Evolutionary conservation across 768 basidiomycete genomes (phyloP).

Genomic region (Auriscalpium microsporum): DNA sequence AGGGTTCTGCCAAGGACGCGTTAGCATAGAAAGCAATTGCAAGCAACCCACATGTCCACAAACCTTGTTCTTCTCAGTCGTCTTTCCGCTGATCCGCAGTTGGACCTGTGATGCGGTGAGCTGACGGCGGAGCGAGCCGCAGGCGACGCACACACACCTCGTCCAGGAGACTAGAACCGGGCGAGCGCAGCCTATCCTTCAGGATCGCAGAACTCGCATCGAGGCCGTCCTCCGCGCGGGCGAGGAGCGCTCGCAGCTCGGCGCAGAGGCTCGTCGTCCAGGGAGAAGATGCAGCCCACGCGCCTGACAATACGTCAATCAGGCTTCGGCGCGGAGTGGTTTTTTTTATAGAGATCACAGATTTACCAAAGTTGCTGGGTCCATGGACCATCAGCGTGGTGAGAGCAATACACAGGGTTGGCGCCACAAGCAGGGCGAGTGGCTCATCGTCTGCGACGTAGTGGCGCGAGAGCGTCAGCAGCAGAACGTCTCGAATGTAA

Average conservation of each 20-base stretch:
- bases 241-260: constrained; percentile 27
- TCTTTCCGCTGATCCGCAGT: too few relatives aligned
- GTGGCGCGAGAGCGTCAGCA: constrained; percentile 39
- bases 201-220: not conserved
- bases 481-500: constrained; percentile 39
- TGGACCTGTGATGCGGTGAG: too few relatives aligned
- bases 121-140: not conserved
- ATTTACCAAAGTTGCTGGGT: too few relatives aligned
- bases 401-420: constrained; percentile 44
- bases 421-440: constrained; percentile 40
- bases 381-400: constrained; percentile 20
- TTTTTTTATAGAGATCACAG: too few relatives aligned
- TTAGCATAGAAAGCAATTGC: too few relatives aligned
- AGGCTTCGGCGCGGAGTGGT: not conserved
- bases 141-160: not conserved
- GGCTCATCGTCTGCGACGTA: constrained; percentile 40
- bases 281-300: constrained; percentile 29
- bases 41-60: too few relatives aligned
- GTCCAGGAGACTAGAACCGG: not conserved
- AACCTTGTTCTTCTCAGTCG: too few relatives aligned
- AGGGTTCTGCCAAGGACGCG: too few relatives aligned
- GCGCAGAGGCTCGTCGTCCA: constrained; percentile 42
- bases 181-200: not conserved
- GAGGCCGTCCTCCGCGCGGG: not conserved
- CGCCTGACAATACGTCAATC: constrained; percentile 2